These are phyloP conservation scores for Neofusicoccum umdonicola DNA, from an alignment of 2,329 filamentous ascomycete species.

Conservation along the genomic window DNA sequence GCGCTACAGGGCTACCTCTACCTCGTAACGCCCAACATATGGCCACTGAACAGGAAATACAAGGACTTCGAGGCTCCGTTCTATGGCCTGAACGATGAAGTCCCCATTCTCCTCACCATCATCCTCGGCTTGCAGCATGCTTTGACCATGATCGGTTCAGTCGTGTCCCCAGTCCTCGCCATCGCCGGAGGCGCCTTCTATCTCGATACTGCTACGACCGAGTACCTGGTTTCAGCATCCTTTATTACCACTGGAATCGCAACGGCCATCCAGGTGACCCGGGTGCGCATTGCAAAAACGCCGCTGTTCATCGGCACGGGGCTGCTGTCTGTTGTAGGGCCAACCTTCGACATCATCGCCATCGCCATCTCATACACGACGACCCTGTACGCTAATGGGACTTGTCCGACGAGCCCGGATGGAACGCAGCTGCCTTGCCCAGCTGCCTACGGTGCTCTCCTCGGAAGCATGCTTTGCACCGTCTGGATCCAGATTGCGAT, in stretches of 20 bases:
- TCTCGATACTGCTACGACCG: constrained; percentile 26
- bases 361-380: constrained; percentile 29
- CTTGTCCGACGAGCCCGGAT: constrained; percentile 24
- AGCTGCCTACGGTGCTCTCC: constrained; percentile 27
- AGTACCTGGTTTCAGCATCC: constrained; percentile 29
- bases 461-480: constrained; percentile 42
- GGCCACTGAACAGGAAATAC: constrained; percentile 28
- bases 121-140: constrained; percentile 32
- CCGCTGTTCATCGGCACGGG: constrained; percentile 32
- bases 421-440: constrained; percentile 23
- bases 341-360: constrained; percentile 30
- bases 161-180: constrained; percentile 31
- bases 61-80: constrained; percentile 28
- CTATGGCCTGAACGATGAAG: constrained; percentile 28
- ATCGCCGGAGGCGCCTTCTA: constrained; percentile 31
- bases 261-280: constrained; percentile 29
- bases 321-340: constrained; percentile 27
- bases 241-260: constrained; percentile 31
- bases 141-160: constrained; percentile 27
- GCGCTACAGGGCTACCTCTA: constrained; percentile 35
- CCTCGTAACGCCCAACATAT: constrained; percentile 25
- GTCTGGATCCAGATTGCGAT: constrained; percentile 33
- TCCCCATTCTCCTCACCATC: constrained; percentile 28
- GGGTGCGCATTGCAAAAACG: constrained; percentile 27
- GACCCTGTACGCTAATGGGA: constrained; percentile 27